phyloP scores from a whole-genome alignment of 2,329 filamentous ascomycete genomes.

The Cordyceps pruinosa region DNA sequence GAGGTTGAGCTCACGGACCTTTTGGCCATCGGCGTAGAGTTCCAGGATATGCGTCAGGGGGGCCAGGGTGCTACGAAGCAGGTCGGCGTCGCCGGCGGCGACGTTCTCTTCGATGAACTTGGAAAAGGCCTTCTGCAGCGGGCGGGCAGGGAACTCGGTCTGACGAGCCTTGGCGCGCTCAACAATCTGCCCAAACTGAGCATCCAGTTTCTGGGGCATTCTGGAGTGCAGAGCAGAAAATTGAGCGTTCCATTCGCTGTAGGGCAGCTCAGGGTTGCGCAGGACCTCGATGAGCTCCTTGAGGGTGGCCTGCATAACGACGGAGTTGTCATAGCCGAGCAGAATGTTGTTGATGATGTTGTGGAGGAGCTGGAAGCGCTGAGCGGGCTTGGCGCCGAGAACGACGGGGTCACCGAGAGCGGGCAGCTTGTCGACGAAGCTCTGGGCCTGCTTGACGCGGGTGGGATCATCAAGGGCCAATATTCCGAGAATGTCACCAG shows the following conservation, averaged over 20 bases:
- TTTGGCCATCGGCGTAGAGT: constrained; percentile 79
- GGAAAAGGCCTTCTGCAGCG: constrained; percentile 71
- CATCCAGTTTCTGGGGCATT: constrained; percentile 91
- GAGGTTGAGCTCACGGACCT: constrained; percentile 79
- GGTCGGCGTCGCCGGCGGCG: constrained; percentile 60
- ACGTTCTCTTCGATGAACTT: constrained; percentile 89
- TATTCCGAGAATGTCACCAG: constrained; percentile 97
- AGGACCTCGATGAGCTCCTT: constrained; percentile 88
- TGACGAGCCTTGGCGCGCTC: constrained; percentile 73
- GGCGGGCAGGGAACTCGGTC: constrained; percentile 86
- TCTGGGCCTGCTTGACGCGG: constrained; percentile 92
- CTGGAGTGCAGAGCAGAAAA: constrained; percentile 94
- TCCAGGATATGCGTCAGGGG: constrained; percentile 74
- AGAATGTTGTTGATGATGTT: constrained; percentile 82
- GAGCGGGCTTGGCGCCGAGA: constrained; percentile 83
- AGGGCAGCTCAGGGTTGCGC: constrained; percentile 82
- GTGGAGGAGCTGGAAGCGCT: constrained; percentile 73
- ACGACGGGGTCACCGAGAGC: constrained; percentile 80
- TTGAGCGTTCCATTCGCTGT: constrained; percentile 92
- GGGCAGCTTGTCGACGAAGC: constrained; percentile 86
- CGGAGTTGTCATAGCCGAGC: constrained; percentile 90
- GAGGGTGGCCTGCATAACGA: constrained; percentile 83
- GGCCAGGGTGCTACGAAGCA: constrained; percentile 64
- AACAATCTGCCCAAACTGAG: constrained; percentile 74
- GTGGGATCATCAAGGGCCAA: constrained; percentile 90